A percentile compares a stretch with the other conserved stretches of the same genome.
Conservation (phyloP, 1,284 basidiomycete genomes). For the Tausonia pullulans region DNA sequence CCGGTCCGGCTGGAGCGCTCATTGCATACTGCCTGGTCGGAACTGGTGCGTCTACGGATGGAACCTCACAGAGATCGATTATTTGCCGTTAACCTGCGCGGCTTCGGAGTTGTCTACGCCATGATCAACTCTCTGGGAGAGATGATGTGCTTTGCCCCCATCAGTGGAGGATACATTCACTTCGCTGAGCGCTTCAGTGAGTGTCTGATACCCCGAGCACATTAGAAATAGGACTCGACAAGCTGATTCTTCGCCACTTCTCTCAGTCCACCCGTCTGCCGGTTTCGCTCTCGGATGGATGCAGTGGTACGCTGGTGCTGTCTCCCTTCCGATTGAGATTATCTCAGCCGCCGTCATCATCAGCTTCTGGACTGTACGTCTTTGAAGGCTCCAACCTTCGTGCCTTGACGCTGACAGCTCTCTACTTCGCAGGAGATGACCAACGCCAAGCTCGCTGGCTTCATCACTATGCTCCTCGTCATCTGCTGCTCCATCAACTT, state of each 20-base stretch:
- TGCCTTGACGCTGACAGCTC: too few species aligned
- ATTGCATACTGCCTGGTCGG: background rate
- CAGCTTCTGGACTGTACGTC: conserved; percentile 23
- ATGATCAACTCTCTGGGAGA: conserved; percentile 33
- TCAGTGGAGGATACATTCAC: conserved; percentile 30
- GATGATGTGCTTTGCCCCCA: conserved; percentile 28
- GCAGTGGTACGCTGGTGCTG: conserved; percentile 38
- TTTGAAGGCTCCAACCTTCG: too few species aligned
- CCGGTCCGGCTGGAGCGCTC: conserved; percentile 36
- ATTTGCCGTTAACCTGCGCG: background rate
- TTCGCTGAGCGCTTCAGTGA: conserved; percentile 24
- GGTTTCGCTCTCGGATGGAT: conserved; percentile 23
- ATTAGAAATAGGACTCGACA: too few species aligned
- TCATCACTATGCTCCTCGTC: conserved; percentile 6
- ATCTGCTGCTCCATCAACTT: conserved; percentile 20
- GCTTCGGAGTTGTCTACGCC: conserved; percentile 18
- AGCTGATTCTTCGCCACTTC: too few species aligned
- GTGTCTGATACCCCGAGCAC: too few species aligned
- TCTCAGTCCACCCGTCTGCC: conserved; percentile 27
- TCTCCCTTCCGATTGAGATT: conserved; percentile 60
- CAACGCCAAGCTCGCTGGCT: conserved; percentile 11
- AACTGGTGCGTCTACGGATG: background rate
- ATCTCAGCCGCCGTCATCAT: conserved; percentile 62
- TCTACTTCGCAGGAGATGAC: too few species aligned
- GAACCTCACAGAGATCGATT: too few species aligned